Base-by-base conservation (phyloP, 768 basidiomycete species). In the Gymnopilus junonius region DNA sequence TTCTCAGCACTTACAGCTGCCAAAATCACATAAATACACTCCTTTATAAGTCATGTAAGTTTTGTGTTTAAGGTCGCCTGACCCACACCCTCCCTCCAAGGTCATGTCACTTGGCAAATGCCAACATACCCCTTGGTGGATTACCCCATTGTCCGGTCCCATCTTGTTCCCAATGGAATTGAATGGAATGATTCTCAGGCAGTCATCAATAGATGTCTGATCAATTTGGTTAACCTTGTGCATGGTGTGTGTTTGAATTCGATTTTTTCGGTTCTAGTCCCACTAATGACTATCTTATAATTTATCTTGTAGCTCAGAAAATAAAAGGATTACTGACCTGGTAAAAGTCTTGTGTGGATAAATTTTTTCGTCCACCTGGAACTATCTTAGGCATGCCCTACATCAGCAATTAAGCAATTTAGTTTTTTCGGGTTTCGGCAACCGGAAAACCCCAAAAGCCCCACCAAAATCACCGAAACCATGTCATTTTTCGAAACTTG, bases 71-170 rank as follows among this genome's bases (percentile, higher is more conserved):
- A n/a, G n/a, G n/a, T n/a, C n/a, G n/a, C n/a, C n/a, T n/a, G n/a
- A n/a, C n/a, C n/a, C n/a, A n/a, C n/a, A n/a, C n/a, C n/a, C n/a
- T n/a, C n/a, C n/a, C n/a, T n/a, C n/a, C n/a, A n/a, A n/a, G n/a
- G n/a, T n/a, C n/a, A n/a, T n/a, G n/a, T n/a, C n/a, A n/a, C n/a
- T n/a, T n/a, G n/a, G n/a, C n/a, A n/a, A n/a, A n/a, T n/a, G n/a
- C n/a, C n/a, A n/a, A n/a, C n/a, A n/a, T n/a, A n/a, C n/a, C n/a
- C n/a, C n/a, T n/a, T n/a, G n/a, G n/a, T n/a, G n/a, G 60, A 64
- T 31, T 68, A 61, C 48, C 63, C 63, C 32, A 55, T 65, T 20
- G 63, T 69, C 31, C 63, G 58, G 7, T 69, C 68, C 4, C 63
- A 65, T 15, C 58, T 55, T 4, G 34, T 69, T 32, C 46, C 58